These are phyloP conservation scores for Vitis hybrid DNA, from an alignment of 177 flowering plant genomes.

Conservation along the genomic window DNA sequence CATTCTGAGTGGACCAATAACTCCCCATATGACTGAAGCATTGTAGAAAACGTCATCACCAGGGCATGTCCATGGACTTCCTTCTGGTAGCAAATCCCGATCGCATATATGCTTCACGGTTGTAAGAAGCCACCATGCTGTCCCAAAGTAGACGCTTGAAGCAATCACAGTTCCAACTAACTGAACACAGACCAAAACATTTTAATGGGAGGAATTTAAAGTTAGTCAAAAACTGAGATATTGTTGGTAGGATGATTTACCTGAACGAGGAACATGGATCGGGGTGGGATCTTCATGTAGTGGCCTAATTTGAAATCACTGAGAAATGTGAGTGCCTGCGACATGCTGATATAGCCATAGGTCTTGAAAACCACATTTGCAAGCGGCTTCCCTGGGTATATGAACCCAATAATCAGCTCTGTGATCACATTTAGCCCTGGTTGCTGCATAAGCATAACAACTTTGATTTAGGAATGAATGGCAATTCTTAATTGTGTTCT, in stretches of 20 bases:
- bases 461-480: too few species aligned
- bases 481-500: not conserved
- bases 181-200: conserved; percentile 12
- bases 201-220: too few species aligned
- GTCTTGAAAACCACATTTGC: conserved; percentile 16
- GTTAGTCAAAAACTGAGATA: too few species aligned
- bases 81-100: conserved; percentile 28
- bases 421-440: conserved; percentile 27
- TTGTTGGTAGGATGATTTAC: conserved; percentile 12
- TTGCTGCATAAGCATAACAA: conserved; percentile 13
- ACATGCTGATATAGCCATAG: conserved; percentile 32
- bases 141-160: conserved; percentile 3
- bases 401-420: conserved; percentile 24
- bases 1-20: conserved; percentile 68
- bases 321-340: conserved; percentile 21
- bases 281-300: conserved; percentile 45
- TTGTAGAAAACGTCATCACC: conserved; percentile 59
- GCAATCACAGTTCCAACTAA: conserved; percentile 48
- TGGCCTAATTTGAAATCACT: conserved; percentile 29
- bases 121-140: too few species aligned
- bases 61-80: conserved; percentile 81
- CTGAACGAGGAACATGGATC: conserved; percentile 48
- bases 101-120: too few species aligned
- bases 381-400: conserved; percentile 27
- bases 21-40: conserved; percentile 86